phyloP scores from a whole-genome alignment of 2,329 filamentous ascomycete species.

The Neopestalotiopsis sp. region DNA sequence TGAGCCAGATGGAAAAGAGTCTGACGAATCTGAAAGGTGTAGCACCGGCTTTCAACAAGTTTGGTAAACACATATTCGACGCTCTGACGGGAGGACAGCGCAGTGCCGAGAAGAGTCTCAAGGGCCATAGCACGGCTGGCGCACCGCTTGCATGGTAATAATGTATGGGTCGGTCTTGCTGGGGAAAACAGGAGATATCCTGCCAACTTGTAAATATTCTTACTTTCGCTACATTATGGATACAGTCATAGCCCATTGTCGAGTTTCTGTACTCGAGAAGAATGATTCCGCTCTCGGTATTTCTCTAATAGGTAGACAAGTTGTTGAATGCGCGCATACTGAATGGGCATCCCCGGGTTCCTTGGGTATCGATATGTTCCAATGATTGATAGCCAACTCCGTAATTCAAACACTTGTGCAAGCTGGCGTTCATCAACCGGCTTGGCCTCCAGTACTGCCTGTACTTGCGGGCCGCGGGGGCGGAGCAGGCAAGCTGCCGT shows the following conservation, averaged over 20 bases:
- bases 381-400: background rate
- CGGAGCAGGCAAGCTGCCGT: constrained; percentile 38
- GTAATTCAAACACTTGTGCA: background rate
- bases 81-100: background rate
- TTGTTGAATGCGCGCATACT: background rate
- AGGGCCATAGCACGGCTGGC: background rate
- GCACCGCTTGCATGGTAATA: constrained; percentile 12
- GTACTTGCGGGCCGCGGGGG: constrained; percentile 47
- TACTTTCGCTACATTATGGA: background rate
- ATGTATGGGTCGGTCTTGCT: background rate
- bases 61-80: constrained; percentile 7
- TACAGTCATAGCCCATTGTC: background rate
- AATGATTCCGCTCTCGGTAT: background rate
- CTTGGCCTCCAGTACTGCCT: constrained; percentile 43
- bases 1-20: constrained; percentile 11
- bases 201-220: background rate
- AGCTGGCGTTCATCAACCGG: constrained; percentile 21
- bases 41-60: constrained; percentile 2
- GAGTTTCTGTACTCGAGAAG: background rate
- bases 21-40: background rate
- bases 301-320: background rate
- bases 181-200: background rate
- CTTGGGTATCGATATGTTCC: constrained; percentile 1
- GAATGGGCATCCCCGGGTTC: background rate
- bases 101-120: background rate